phyloP scores from a whole-genome alignment of 139 green algal species.

The Parachlorella kessleri region DNA sequence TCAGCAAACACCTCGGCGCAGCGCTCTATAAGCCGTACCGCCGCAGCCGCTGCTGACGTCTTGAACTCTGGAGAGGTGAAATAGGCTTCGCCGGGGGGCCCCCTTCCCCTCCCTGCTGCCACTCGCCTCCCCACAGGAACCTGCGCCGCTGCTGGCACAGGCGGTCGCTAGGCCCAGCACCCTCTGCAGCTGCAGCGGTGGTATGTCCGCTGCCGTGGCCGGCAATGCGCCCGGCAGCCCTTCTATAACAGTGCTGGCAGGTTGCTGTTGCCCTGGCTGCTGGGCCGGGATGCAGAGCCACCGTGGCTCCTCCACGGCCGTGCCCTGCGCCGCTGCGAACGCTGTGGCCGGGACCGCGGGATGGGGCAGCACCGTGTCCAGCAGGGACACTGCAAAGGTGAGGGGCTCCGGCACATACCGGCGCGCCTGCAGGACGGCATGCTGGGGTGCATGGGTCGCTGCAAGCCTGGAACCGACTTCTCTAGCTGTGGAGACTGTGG shows the following conservation, averaged over 20 bases:
- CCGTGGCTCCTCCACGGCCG: slow-evolving; percentile 3
- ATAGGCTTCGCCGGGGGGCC: neutral
- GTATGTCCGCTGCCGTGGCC: slow-evolving; percentile 6
- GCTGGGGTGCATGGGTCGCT: no score
- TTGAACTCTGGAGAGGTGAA: slow-evolving; percentile 32
- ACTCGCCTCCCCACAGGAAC: neutral
- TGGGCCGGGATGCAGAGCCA: slow-evolving; percentile 10
- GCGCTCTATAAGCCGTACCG: slow-evolving; percentile 44
- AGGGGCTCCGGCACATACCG: slow-evolving; percentile 71
- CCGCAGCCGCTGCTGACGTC: slow-evolving; percentile 30
- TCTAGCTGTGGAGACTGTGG: no score
- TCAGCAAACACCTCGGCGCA: slow-evolving; percentile 27
- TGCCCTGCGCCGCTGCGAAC: neutral
- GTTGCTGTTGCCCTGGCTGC: no score
- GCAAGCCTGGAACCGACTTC: no score
- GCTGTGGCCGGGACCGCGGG: neutral
- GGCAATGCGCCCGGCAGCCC: slow-evolving; percentile 1
- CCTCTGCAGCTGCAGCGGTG: slow-evolving; percentile 10
- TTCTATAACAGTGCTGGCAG: no score
- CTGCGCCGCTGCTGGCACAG: neutral
- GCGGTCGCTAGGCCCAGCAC: neutral
- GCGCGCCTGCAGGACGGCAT: no score
- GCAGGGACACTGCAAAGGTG: slow-evolving; percentile 50
- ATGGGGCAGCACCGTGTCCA: slow-evolving; percentile 25
- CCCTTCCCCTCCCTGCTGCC: slow-evolving; percentile 7